phyloP scores from a whole-genome alignment of 371 early-diverging fungal species.

The Apophysomyces sp. region DNA sequence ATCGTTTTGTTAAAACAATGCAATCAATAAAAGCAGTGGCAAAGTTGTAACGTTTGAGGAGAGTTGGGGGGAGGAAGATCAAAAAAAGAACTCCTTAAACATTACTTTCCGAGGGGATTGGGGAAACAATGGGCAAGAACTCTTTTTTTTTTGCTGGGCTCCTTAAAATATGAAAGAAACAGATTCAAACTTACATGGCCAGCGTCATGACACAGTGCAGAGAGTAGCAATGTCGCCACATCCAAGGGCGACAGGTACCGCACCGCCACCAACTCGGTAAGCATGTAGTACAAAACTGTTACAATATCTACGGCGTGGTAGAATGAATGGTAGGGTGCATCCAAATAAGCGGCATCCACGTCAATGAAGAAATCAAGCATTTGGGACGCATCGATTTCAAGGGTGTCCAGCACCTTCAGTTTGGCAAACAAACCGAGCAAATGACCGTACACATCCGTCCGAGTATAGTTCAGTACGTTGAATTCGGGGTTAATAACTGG shows the following conservation, averaged over 20 bases:
- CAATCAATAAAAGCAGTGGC: background rate
- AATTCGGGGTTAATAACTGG: constrained; percentile 46
- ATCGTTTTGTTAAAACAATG: constrained; percentile 1
- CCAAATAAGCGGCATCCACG: constrained; percentile 66
- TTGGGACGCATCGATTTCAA: constrained; percentile 50
- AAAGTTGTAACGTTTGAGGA: constrained; percentile 4
- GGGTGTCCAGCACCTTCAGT: constrained; percentile 47
- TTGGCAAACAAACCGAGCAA: constrained; percentile 64
- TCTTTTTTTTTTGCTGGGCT: background rate
- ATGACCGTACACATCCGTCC: constrained; percentile 63
- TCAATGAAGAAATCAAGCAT: constrained; percentile 76
- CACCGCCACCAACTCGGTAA: constrained; percentile 57
- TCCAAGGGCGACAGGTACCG: constrained; percentile 64
- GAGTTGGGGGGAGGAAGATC: background rate
- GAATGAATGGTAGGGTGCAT: constrained; percentile 83
- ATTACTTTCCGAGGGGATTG: background rate
- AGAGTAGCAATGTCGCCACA: constrained; percentile 64
- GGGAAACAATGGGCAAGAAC: background rate
- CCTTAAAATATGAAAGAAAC: background rate
- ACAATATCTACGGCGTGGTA: constrained; percentile 83
- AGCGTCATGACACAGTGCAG: constrained; percentile 76
- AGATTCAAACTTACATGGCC: constrained; percentile 64
- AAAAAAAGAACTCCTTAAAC: constrained; percentile 1
- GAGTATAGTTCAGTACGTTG: constrained; percentile 59
- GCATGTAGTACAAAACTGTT: constrained; percentile 67